Percentiles rank a stretch among this genome's conserved stretches.
These are phyloP conservation scores for Cyberlindnera meyerae DNA, from an alignment of 805 yeast species.

Conservation along the genomic window DNA sequence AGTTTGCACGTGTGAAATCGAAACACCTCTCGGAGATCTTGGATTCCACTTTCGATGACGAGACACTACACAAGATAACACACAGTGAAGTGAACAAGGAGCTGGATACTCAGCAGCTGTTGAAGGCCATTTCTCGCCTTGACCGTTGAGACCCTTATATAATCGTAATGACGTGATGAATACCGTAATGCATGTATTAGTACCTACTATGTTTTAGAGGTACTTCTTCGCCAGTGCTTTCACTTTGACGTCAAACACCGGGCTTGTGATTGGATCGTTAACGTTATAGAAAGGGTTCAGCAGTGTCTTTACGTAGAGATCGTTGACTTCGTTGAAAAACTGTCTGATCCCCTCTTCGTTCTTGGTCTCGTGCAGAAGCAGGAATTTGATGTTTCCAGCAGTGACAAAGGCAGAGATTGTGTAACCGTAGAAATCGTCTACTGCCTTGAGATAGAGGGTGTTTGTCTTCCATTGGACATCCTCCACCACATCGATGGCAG, in stretches of 20 bases:
- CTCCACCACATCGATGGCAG: conserved; percentile 87
- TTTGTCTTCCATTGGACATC: conserved; percentile 78
- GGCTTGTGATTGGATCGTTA: conserved; percentile 68
- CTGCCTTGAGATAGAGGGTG: conserved; percentile 62
- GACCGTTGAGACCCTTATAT: conserved; percentile 11
- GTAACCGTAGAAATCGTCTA: conserved; percentile 83
- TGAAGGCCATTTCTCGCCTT: conserved; percentile 31
- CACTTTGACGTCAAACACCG: conserved; percentile 71
- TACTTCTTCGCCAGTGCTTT: conserved; percentile 71
- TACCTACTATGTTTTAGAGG: conserved; percentile 35
- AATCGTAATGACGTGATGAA: not conserved
- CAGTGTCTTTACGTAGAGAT: conserved; percentile 77
- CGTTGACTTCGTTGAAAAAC: conserved; percentile 82
- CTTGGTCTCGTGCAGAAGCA: conserved; percentile 56
- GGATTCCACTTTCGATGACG: conserved; percentile 41
- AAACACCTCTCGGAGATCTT: conserved; percentile 38
- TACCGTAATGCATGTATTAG: not conserved
- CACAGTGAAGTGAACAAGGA: conserved; percentile 21
- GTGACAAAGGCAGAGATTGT: conserved; percentile 81
- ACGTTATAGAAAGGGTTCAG: conserved; percentile 82
- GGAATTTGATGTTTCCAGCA: conserved; percentile 78
- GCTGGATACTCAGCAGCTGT: conserved; percentile 29
- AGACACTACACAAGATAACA: conserved; percentile 26
- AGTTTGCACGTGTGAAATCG: conserved; percentile 34
- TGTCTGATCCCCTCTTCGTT: conserved; percentile 75